Conservation (phyloP, 2,329 filamentous ascomycete genomes). For the Phyllosticta capitalensis region DNA sequence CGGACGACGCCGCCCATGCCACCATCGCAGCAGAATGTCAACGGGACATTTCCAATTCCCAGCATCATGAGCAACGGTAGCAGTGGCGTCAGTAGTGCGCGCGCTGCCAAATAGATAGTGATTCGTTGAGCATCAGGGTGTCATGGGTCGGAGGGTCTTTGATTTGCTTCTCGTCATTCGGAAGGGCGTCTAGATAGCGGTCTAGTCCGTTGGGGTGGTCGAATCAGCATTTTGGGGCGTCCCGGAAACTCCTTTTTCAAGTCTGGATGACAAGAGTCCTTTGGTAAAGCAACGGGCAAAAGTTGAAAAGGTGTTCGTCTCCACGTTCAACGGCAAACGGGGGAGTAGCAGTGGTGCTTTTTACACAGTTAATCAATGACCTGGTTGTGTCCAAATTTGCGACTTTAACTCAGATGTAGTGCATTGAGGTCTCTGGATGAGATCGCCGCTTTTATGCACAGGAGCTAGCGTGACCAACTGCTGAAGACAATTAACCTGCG, state of each 20-base stretch:
- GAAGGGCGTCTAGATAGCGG: conserved; percentile 8
- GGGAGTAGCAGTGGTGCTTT: background rate
- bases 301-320: background rate
- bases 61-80: conserved; percentile 7
- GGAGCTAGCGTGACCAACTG: background rate
- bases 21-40: conserved; percentile 2
- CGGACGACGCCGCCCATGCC: background rate
- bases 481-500: background rate
- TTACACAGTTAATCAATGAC: background rate
- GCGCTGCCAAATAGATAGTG: conserved; percentile 5
- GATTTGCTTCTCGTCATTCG: background rate
- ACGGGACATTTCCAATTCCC: conserved; percentile 9
- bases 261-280: conserved; percentile 7
- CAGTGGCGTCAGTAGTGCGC: conserved; percentile 4
- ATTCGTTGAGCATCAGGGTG: background rate
- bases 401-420: too few species aligned
- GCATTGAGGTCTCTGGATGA: too few species aligned
- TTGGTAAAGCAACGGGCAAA: conserved; percentile 6
- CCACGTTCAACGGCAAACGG: background rate
- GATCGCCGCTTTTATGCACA: too few species aligned
- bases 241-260: conserved; percentile 6
- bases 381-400: background rate
- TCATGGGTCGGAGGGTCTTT: background rate
- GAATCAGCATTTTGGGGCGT: conserved; percentile 8
- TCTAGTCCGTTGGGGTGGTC: conserved; percentile 7